phyloP scores from a whole-genome alignment of 345 rosid genomes.

The Eucalyptus pauciflora region DNA sequence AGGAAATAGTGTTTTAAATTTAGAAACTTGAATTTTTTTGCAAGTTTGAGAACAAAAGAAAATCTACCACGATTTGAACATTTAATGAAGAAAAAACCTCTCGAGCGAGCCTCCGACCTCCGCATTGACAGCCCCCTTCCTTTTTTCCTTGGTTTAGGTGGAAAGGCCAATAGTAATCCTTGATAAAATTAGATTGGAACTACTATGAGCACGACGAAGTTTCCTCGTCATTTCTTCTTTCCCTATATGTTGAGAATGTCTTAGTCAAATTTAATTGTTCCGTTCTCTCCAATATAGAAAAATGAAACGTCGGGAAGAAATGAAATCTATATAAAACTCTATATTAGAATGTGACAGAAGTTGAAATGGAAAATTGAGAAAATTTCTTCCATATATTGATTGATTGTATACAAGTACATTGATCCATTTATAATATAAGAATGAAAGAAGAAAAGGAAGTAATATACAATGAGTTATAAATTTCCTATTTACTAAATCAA shows the following conservation, averaged over 20 bases:
- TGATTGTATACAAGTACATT: too few relatives aligned
- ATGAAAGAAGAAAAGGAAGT: too few relatives aligned
- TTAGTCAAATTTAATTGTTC: background rate
- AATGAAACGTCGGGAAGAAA: background rate
- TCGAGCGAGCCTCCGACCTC: background rate
- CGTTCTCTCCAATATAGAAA: background rate
- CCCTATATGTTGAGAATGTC: background rate
- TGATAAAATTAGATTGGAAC: background rate
- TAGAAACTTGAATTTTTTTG: background rate
- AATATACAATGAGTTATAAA: too few relatives aligned
- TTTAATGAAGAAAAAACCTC: background rate
- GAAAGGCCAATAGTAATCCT: background rate
- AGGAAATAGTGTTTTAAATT: background rate
- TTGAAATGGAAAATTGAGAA: too few relatives aligned
- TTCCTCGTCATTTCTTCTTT: background rate
- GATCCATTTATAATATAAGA: too few relatives aligned
- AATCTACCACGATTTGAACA: background rate
- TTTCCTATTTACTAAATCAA: too few relatives aligned
- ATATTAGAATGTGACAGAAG: background rate
- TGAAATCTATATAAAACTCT: background rate
- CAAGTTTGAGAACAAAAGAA: background rate
- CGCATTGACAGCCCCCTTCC: background rate
- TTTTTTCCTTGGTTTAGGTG: background rate
- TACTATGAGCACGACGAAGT: background rate
- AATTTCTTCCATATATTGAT: too few relatives aligned